phyloP scores from a whole-genome alignment of 179 eudicot genomes.

The Silene noctiflora region DNA sequence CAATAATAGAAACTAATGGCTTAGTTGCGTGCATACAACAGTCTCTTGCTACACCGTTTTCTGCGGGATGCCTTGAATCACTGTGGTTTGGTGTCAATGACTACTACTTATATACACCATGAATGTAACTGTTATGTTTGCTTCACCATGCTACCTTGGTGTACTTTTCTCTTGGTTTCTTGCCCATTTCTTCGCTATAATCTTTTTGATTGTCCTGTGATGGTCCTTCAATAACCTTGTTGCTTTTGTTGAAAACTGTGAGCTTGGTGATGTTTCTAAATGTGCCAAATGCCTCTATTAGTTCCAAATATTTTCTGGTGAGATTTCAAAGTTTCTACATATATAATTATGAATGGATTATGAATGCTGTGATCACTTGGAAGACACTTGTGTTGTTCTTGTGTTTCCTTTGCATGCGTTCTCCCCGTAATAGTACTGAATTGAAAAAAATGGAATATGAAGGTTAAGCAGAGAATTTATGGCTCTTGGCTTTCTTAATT shows the following conservation, averaged over 20 bases:
- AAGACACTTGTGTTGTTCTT: neutral
- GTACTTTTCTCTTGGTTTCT: neutral
- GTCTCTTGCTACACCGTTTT: too few relatives aligned
- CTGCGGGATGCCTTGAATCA: neutral
- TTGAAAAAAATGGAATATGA: neutral
- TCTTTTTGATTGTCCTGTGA: neutral
- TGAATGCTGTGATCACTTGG: neutral
- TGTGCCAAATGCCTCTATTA: neutral
- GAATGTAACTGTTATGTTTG: neutral
- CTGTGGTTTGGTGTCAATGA: neutral
- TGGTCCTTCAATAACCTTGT: neutral
- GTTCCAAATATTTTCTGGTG: neutral
- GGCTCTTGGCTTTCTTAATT: neutral
- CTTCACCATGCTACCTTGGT: neutral
- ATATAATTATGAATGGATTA: neutral
- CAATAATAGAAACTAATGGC: too few relatives aligned
- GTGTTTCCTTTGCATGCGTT: neutral
- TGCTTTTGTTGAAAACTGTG: neutral
- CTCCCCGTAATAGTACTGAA: too few relatives aligned
- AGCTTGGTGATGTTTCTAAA: neutral
- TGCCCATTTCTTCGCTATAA: neutral
- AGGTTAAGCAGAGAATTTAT: neutral
- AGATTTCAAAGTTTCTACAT: neutral
- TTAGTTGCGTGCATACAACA: too few relatives aligned
- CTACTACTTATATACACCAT: neutral